Base-by-base conservation (phyloP, 1,284 basidiomycete species). In the Ceratorhiza oryzae-sativae region DNA sequence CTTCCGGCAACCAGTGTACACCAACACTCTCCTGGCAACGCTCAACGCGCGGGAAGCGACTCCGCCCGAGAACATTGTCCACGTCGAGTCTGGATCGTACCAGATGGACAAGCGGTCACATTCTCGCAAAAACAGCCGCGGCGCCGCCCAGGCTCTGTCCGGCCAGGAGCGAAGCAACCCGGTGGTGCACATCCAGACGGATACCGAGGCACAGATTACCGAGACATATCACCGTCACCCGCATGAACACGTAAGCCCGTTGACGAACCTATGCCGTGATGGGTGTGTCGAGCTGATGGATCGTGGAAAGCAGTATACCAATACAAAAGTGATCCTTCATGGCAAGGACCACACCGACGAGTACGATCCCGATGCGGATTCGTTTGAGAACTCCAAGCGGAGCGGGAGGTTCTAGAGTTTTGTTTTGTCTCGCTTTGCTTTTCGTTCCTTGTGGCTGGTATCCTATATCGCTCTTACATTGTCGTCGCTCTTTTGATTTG, bases 11-110 rank as follows among this genome's bases (percentile, higher is more conserved):
- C n/a, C 6, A 58, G 55, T 58, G 9, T 58, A 58, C 36, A 58
- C 55, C 18, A 58, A 68, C 49, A 68, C 51, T 9, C 51, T 68
- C 5, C 65, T 68, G 13, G 65, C 65, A 13, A 68, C 65, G 0
- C 51, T 68, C n/a, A 68, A 68, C 18, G 49, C 65, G 6, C 49
- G 65, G 4, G 51, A 68, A 10, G 23, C 41, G 32, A 56, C 27
- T 23, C 63, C 36, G 23, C 49, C 60, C 36, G 55, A 41, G n/a
- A 62, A 62, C 39, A 45, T 56, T 23, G 53, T 68, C 0, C 65
- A 68, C 51, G 41, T 68, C 65, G 49, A 55, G 9, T 51, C 48
- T 0, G 39, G 51, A 1, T 56, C 65, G 41, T 55, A 56, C 25
- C 51, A 53, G 25, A 48, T 68, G 23, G 65, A 51, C 60, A 48